These are phyloP conservation scores for Globisporangium okanoganense DNA, from an alignment of 352 stramenopile genomes.

Conservation along the genomic window DNA sequence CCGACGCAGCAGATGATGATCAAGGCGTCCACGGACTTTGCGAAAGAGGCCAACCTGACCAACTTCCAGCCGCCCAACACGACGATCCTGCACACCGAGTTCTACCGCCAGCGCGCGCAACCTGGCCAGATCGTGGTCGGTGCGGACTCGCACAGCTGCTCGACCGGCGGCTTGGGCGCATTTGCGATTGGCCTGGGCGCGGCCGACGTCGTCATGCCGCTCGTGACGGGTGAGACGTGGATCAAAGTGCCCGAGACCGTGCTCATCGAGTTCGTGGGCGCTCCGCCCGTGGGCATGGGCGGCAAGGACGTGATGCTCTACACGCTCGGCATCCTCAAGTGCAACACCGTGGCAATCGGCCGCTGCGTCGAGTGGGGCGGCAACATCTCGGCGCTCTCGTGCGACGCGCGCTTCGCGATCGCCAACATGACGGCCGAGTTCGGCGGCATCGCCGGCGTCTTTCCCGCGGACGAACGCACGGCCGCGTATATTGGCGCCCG, in stretches of 20 bases:
- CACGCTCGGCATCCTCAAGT: conserved; percentile 82
- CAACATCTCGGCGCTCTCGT: conserved; percentile 74
- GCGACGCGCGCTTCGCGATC: conserved; percentile 81
- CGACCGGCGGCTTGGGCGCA: conserved; percentile 65
- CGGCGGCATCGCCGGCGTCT: conserved; percentile 80
- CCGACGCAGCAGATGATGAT: conserved; percentile 87
- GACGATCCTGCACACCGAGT: conserved; percentile 86
- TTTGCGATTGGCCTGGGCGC: conserved; percentile 78
- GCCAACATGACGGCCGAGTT: conserved; percentile 87
- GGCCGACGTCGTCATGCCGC: conserved; percentile 80
- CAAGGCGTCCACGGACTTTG: conserved; percentile 79
- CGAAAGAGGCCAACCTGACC: conserved; percentile 69
- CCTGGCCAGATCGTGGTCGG: conserved; percentile 82
- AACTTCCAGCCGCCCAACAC: conserved; percentile 86
- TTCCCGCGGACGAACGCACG: conserved; percentile 71
- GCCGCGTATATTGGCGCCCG: conserved; percentile 77
- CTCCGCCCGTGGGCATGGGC: conserved; percentile 64
- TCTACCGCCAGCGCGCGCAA: conserved; percentile 81
- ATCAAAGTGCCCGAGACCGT: conserved; percentile 87
- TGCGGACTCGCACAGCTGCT: conserved; percentile 79
- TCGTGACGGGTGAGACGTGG: conserved; percentile 85
- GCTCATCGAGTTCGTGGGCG: conserved; percentile 76
- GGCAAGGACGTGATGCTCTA: conserved; percentile 88
- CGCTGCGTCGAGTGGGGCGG: conserved; percentile 79
- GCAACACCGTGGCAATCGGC: conserved; percentile 79